Base-by-base conservation (phyloP, 208 protist species). In the Trypanosoma mega region DNA sequence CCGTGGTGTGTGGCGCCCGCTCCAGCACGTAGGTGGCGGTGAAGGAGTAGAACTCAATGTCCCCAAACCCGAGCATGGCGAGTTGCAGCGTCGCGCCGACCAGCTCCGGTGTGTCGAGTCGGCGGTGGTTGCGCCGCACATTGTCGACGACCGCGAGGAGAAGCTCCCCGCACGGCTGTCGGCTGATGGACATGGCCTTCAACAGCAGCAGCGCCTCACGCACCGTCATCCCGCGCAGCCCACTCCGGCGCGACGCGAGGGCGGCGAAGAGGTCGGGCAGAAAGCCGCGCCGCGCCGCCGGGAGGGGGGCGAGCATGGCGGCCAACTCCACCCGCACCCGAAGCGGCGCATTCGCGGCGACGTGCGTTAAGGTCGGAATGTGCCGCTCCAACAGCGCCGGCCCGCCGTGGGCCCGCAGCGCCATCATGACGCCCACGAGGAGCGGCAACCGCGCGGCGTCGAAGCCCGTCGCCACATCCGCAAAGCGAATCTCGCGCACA, bases 41-140 rank as follows among this genome's bases (percentile, higher is more conserved):
- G 34, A 72, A 39, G 9, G 78, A 78, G 48, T 80, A 91, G 46
- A 92, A 78, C 61, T 92, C 85, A 30, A 95, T 56, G 33, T 95
- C 82, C 20, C 74, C 79, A 27, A 87, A 80, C 2, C 83, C 81
- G 0, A 95, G 62, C 21, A 53, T 71, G 0, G 74, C 84, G 14
- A 91, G 78, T 20, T 70, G 72, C 29, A 85, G 63, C 34, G 90
- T 53, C 53, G 81, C 72, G 26, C 77, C 64, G 8, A 85, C 78
- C 9, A 90, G 53, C 1, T 85, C 74, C 2, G 71, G 46, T 23
- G 76, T 64, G 18, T 75, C 65, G 30, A 94, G 78, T 23, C 70
- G 67, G 18, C 47, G 48, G 24, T 53, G 68, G 34, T 84, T 76
- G 29, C 57, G 48, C 24, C 58, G 78, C 39, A 88, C 70, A 55